Base-by-base conservation (phyloP, 257 asterid genomes). In the Forsythia suspensa region DNA sequence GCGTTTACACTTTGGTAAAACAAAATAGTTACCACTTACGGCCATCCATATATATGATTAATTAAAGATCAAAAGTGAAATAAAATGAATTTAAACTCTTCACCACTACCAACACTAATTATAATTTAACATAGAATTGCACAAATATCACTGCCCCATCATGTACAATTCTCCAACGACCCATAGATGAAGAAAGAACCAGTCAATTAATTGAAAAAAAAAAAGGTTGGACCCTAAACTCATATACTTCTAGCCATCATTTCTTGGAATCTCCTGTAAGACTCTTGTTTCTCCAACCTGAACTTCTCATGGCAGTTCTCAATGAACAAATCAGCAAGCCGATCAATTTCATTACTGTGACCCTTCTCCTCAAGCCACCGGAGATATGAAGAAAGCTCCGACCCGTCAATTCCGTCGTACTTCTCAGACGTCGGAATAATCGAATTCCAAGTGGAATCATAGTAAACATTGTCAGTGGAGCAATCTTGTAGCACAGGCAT, bases 191-290 rank as follows among this genome's bases (percentile, higher is more conserved):
- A 75, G 36, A 65, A 15, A 6, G 73, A 70, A 74, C 44, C 5
- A 65, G 55, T 29, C 44, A 24, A 57, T 43, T 8, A 29, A 36
- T 13, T 71, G 73, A 74, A 6, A 15, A 73, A 15, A 73, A 4
- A 34, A 63, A 38, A 40, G 7, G 12, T 41, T 59, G 24, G 67
- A n/a, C 44, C 48, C 37, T 69, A 36, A 16, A 11, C 13, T 90
- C 91, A 94, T 4, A 91, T 84, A 79, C 98, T 92, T 86, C 97
- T 93, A 46, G 94, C 93, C 93, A 93, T 84, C 98, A 91, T 93
- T 83, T 93, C 98, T 88, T 93, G 97, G 77, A 86, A 93, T 72
- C 86, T 89, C 80, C 98, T 87, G 24, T 91, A 85, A 15, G 98
- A 93, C 68, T 93, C 98, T 16, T 83, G 87, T 77, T 93, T 93